These are phyloP conservation scores for Aspergillus oerlinghausenensis DNA, from an alignment of 2,329 filamentous ascomycete species.

Conservation along the genomic window DNA sequence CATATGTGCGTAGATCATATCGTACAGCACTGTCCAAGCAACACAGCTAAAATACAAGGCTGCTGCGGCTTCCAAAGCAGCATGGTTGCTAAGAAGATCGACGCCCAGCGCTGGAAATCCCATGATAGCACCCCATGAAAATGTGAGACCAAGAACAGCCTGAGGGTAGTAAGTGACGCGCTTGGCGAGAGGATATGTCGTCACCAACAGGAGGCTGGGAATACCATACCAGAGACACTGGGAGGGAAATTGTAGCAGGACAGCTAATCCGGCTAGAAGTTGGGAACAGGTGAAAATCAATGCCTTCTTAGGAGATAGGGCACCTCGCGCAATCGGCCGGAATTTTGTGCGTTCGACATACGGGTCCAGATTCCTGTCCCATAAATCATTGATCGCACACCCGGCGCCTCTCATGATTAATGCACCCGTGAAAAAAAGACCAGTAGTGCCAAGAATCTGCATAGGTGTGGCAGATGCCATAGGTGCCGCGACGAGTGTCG, in stretches of 20 bases:
- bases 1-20: constrained; percentile 51
- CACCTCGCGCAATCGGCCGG: constrained; percentile 50
- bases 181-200: constrained; percentile 50
- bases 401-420: constrained; percentile 49
- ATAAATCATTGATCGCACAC: constrained; percentile 55
- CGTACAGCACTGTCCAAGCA: constrained; percentile 47
- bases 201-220: constrained; percentile 41
- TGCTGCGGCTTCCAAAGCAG: constrained; percentile 34
- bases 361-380: constrained; percentile 52
- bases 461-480: constrained; percentile 31
- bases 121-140: constrained; percentile 50
- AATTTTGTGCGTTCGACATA: constrained; percentile 48
- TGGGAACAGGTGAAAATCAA: constrained; percentile 43
- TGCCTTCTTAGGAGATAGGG: constrained; percentile 42
- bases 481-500: constrained; percentile 41
- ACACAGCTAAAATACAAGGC: constrained; percentile 45
- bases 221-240: constrained; percentile 42
- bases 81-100: constrained; percentile 38
- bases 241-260: constrained; percentile 41
- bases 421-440: constrained; percentile 40
- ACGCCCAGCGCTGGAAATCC: constrained; percentile 44
- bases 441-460: constrained; percentile 36
- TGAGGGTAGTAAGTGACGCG: constrained; percentile 52
- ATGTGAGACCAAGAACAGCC: constrained; percentile 47
- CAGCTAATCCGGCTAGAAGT: constrained; percentile 37